phyloP scores from a whole-genome alignment of 2,329 filamentous ascomycete species.

The Zarea fungicola region DNA sequence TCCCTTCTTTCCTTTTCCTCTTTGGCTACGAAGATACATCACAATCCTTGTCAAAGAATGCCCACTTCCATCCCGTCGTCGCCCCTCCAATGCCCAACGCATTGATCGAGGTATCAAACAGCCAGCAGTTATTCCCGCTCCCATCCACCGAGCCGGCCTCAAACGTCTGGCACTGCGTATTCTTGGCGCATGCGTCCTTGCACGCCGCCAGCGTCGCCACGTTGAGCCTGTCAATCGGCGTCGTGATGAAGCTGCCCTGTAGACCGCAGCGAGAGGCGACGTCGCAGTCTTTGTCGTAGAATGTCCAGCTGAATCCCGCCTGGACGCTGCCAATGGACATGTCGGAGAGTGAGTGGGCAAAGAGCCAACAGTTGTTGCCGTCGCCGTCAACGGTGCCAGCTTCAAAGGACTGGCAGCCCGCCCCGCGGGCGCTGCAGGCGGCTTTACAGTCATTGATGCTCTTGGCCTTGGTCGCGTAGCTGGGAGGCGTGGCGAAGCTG shows the following conservation, averaged over 20 bases:
- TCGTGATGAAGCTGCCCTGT: constrained; percentile 11
- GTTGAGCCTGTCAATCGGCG: constrained; percentile 1
- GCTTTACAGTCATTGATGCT: constrained; percentile 8
- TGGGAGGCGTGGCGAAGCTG: constrained; percentile 10
- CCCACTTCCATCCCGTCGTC: neutral
- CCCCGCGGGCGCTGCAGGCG: constrained; percentile 4
- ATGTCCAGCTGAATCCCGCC: constrained; percentile 11
- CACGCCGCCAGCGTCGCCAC: constrained; percentile 5
- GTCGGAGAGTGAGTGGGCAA: neutral
- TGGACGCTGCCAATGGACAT: constrained; percentile 7
- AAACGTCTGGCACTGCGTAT: constrained; percentile 6
- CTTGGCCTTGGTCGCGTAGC: constrained; percentile 3
- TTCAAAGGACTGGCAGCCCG: constrained; percentile 7
- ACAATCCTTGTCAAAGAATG: constrained; percentile 8
- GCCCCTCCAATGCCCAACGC: constrained; percentile 3
- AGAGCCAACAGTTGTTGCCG: constrained; percentile 13
- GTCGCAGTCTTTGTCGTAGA: constrained; percentile 11
- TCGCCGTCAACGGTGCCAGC: constrained; percentile 11
- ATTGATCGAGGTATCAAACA: constrained; percentile 1
- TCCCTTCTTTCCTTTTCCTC: neutral
- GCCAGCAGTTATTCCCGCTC: constrained; percentile 12
- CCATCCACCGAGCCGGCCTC: constrained; percentile 6
- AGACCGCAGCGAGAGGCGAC: constrained; percentile 4
- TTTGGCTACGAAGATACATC: neutral
- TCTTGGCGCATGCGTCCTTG: neutral